These are phyloP conservation scores for Aspergillus sp. DNA, from an alignment of 2,329 filamentous ascomycete species.

Conservation along the genomic window DNA sequence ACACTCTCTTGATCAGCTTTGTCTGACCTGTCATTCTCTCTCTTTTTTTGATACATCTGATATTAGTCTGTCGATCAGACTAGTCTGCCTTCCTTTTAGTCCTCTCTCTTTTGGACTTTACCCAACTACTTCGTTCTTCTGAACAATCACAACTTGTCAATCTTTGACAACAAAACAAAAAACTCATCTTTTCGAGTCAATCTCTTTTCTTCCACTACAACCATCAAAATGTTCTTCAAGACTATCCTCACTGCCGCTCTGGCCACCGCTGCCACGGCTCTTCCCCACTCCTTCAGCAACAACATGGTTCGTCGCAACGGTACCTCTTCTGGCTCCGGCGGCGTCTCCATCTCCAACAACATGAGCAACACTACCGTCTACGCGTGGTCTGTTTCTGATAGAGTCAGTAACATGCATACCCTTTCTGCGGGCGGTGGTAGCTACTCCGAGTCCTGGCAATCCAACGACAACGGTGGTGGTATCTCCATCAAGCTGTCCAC, in stretches of 20 bases:
- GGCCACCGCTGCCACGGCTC: constrained; percentile 18
- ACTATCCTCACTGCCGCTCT: constrained; percentile 17
- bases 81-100: constrained; percentile 12
- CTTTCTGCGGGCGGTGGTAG: constrained; percentile 36
- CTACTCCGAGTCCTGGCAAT: constrained; percentile 38
- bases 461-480: constrained; percentile 43
- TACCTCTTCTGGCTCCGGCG: constrained; percentile 22
- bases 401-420: constrained; percentile 38
- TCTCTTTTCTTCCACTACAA: background rate
- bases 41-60: constrained; percentile 19
- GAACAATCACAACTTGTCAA: background rate
- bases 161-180: background rate
- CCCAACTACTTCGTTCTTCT: background rate
- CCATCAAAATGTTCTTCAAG: constrained; percentile 23
- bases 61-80: constrained; percentile 28
- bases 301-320: constrained; percentile 23
- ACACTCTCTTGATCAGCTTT: constrained; percentile 17
- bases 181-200: constrained; percentile 3
- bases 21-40: constrained; percentile 16
- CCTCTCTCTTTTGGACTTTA: constrained; percentile 7
- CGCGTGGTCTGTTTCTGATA: constrained; percentile 44
- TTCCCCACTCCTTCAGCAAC: constrained; percentile 27
- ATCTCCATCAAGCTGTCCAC: constrained; percentile 47
- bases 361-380: constrained; percentile 39
- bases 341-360: constrained; percentile 43